Percentiles rank a stretch among this genome's conserved stretches.
Conservation (phyloP, 2,329 filamentous ascomycete species). For the Xylariaceae sp. region DNA sequence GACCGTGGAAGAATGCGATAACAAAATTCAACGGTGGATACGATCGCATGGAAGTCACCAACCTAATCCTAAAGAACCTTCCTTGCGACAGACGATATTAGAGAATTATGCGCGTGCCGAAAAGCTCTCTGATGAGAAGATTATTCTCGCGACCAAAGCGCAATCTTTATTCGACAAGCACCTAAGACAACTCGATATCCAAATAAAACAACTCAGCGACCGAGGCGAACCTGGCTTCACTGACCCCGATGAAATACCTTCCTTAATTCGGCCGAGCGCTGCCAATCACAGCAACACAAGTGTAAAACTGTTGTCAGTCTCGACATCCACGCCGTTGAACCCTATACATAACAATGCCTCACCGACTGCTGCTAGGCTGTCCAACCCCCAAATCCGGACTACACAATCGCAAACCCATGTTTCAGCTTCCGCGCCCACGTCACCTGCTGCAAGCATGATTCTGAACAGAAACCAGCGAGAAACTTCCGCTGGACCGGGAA, state of each 20-base stretch:
- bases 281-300: conserved; percentile 48
- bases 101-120: conserved; percentile 67
- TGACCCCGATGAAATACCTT: conserved; percentile 60
- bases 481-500: conserved; percentile 53
- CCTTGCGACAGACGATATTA: conserved; percentile 59
- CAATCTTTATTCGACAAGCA: conserved; percentile 59
- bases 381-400: conserved; percentile 45
- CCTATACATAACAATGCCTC: conserved; percentile 35
- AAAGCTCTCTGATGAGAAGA: conserved; percentile 70
- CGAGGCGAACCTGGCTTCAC: conserved; percentile 57
- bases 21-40: conserved; percentile 76
- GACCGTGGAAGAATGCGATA: conserved; percentile 68
- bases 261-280: conserved; percentile 54
- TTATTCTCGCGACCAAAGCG: conserved; percentile 62
- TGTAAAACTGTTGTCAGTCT: conserved; percentile 29
- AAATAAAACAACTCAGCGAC: conserved; percentile 59
- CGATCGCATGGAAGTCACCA: conserved; percentile 70
- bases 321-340: conserved; percentile 31
- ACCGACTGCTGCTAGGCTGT: conserved; percentile 36
- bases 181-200: conserved; percentile 56
- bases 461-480: conserved; percentile 53
- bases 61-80: conserved; percentile 70
- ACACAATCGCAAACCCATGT: conserved; percentile 45
- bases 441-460: conserved; percentile 57
- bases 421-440: conserved; percentile 54